Base-by-base conservation (phyloP, 129 eudicot species). In the Flaveria ramosissima region DNA sequence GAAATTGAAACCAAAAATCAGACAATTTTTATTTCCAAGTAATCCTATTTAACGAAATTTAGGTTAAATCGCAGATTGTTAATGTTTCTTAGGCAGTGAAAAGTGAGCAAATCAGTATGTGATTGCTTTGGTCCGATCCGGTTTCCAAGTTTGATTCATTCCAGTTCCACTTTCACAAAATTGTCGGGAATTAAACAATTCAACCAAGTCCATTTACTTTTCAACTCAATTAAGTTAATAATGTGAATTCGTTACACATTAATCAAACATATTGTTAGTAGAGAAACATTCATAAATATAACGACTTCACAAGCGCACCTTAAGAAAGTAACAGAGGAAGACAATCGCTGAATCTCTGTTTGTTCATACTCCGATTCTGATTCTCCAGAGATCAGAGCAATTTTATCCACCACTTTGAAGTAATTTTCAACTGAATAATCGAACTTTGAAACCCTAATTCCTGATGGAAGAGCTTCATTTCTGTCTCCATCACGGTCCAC, bases 351-450 rank as follows among this genome's bases (percentile, higher is more conserved):
- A 79, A 89, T 78, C 63, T 93, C 91, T 10, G 47, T 20, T 24
- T 75, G 77, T 79, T 85, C 83, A n/a, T 78, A 74, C 17, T 83
- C 83, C 10, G 45, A 36, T 42, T 74, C 78, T 4, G 78, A 55
- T 24, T 88, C 82, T 48, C 88, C 89, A 12, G 88, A 85, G 48
- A 90, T 81, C 82, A 76, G 71, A n/a, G 81, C 68, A 17, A 93
- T 85, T 32, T 32, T 80, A 73, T 88, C 89, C 24, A 90, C 75
- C 8, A 80, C 75, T 82, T 51, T 84, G 20, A 88, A 84, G 87
- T 93, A 92, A 78, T 93, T 88, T 74, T 88, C 91, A 3, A 79
- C 83, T 8, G 96, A 88, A 71, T 75, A 63, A 77, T 93, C 96
- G 21, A 90, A 93, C 47, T 64, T 30, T 4, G 90, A 86, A 72